Conservation (phyloP, 1,139 yeast genomes). For the Debaryomyces sp. region DNA sequence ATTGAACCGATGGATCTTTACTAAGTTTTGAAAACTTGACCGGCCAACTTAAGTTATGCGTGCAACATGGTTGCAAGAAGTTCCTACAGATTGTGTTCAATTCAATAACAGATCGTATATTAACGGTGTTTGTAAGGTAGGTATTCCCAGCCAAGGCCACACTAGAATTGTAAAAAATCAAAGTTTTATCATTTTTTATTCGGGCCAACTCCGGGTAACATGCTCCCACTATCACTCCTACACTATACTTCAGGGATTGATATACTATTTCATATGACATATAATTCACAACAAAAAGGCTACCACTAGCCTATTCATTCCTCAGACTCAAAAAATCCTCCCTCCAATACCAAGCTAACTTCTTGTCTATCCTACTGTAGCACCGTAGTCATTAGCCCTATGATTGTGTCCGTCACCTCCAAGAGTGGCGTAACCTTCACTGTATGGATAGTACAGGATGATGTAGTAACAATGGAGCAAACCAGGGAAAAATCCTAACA, state of each 20-base stretch:
- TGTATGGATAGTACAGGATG: constrained; percentile 56
- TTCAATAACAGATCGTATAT: constrained; percentile 3
- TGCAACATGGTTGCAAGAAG: neutral
- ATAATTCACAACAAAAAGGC: neutral
- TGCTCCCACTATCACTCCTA: neutral
- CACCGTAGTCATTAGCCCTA: constrained; percentile 30
- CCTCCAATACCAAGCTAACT: neutral
- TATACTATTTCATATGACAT: neutral
- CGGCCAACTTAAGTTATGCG: constrained; percentile 55
- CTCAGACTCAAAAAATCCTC: neutral
- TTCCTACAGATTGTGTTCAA: neutral
- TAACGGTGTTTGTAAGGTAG: neutral
- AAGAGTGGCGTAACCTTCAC: constrained; percentile 31
- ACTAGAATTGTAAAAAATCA: neutral
- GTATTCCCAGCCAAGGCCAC: neutral
- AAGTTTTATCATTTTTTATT: neutral
- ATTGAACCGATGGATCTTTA: constrained; percentile 46
- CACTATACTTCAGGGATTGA: neutral
- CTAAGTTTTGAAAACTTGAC: constrained; percentile 24
- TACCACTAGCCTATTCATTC: neutral
- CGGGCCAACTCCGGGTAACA: constrained; percentile 1
- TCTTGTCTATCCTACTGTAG: constrained; percentile 15
- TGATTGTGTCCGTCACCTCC: constrained; percentile 38
- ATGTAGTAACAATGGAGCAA: constrained; percentile 65
- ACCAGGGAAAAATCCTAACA: constrained; percentile 84